phyloP scores from a whole-genome alignment of 176 grass and related monocot genomes.

The Tillandsia leiboldiana region DNA sequence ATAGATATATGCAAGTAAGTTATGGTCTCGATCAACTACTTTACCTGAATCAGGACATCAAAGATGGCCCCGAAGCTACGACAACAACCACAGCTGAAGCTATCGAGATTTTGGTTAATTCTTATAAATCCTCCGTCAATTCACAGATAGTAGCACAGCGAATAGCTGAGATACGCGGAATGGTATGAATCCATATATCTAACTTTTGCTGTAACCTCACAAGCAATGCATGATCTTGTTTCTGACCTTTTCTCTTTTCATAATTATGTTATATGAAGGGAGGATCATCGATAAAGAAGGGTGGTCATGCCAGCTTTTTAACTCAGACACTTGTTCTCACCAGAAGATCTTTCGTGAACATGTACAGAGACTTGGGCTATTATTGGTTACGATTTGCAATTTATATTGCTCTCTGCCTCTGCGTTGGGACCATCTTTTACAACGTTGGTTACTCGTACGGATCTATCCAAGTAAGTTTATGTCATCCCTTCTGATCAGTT shows the following conservation, averaged over 20 bases:
- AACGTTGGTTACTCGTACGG: slow-evolving; percentile 50
- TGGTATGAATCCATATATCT: slow-evolving; percentile 6
- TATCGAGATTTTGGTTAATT: slow-evolving; percentile 40
- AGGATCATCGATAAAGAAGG: slow-evolving; percentile 46
- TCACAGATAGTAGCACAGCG: slow-evolving; percentile 39
- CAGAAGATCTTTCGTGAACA: slow-evolving; percentile 88
- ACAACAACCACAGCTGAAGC: slow-evolving; percentile 31
- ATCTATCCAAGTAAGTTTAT: slow-evolving; percentile 58
- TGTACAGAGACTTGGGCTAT: slow-evolving; percentile 87
- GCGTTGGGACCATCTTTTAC: slow-evolving; percentile 66
- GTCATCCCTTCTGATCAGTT: neutral
- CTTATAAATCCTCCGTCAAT: slow-evolving; percentile 49
- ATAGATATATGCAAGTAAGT: neutral
- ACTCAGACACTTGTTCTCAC: slow-evolving; percentile 61
- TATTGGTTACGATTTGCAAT: slow-evolving; percentile 84
- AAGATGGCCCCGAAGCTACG: slow-evolving; percentile 22
- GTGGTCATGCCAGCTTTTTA: slow-evolving; percentile 50
- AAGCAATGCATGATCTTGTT: neutral
- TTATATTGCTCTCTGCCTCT: slow-evolving; percentile 65
- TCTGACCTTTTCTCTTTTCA: neutral
- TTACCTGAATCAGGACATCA: slow-evolving; percentile 25
- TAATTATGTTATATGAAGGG: slow-evolving; percentile 28
- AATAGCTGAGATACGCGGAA: slow-evolving; percentile 40
- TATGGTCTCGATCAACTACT: neutral
- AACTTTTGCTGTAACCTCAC: neutral